phyloP scores from a whole-genome alignment of 306 rosid genomes.

The Quercus bicolor region DNA sequence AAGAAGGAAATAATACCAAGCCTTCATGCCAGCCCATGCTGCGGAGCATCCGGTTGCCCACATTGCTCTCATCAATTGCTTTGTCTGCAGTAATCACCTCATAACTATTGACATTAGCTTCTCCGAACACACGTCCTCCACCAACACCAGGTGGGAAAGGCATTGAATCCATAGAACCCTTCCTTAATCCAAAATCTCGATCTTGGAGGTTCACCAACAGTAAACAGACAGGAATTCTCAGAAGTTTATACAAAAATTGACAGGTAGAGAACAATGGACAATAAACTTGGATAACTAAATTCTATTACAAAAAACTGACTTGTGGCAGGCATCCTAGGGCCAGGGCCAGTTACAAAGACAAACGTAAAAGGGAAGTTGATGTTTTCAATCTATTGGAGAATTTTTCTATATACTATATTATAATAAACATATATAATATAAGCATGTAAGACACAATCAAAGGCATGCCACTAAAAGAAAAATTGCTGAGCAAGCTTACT shows the following conservation, averaged over 20 bases:
- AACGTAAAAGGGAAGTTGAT: constrained; percentile 5
- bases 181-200: constrained; percentile 72
- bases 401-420: not conserved
- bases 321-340: not conserved
- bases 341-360: not conserved
- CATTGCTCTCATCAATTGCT: constrained; percentile 92
- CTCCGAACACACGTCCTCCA: constrained; percentile 82
- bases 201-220: constrained; percentile 56
- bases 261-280: constrained; percentile 9
- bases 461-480: constrained; percentile 12
- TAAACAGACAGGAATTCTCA: constrained; percentile 52
- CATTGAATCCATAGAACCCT: constrained; percentile 79
- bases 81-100: constrained; percentile 88
- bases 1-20: constrained; percentile 71
- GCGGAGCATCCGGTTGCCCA: constrained; percentile 99
- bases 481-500: constrained; percentile 57
- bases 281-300: constrained; percentile 20
- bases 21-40: constrained; percentile 99
- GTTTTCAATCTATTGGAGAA: not conserved
- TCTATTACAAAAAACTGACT: not conserved
- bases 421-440: not conserved
- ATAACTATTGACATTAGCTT: constrained; percentile 48
- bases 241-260: constrained; percentile 33
- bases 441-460: constrained; percentile 4
- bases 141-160: constrained; percentile 99